A percentile compares a stretch with the other conserved stretches of the same genome.
These are phyloP conservation scores for Eimeria acervulina DNA, from an alignment of 169 alveolate species.

Conservation along the genomic window DNA sequence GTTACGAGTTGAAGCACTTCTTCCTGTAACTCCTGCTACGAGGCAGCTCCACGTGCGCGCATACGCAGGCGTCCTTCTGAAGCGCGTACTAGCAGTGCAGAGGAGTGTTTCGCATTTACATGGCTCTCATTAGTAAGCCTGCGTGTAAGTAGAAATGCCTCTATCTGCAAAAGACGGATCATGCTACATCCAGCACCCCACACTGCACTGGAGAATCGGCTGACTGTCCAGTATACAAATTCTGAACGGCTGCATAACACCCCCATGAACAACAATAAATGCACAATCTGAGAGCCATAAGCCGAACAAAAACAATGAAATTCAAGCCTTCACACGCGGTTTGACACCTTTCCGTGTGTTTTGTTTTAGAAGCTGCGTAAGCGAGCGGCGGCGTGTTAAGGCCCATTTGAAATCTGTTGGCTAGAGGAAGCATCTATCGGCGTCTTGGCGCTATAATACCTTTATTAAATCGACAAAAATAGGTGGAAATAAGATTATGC, in stretches of 20 bases:
- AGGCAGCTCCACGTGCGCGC: background rate
- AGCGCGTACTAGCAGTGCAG: background rate
- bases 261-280: background rate
- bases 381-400: background rate
- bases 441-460: background rate
- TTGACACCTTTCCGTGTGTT: background rate
- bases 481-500: background rate
- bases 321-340: background rate
- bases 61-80: background rate
- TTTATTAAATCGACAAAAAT: background rate
- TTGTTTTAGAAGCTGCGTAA: background rate
- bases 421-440: background rate
- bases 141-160: background rate
- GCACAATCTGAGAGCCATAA: background rate
- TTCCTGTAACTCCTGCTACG: background rate
- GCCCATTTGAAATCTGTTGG: background rate
- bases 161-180: background rate
- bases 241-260: background rate
- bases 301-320: background rate
- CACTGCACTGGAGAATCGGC: background rate
- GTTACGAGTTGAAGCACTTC: background rate
- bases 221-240: background rate
- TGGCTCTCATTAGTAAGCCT: background rate
- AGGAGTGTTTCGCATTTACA: background rate
- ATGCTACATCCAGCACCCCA: constrained; percentile 1